Conservation (phyloP, 768 basidiomycete species). For the Psilocybe tampanensis region DNA sequence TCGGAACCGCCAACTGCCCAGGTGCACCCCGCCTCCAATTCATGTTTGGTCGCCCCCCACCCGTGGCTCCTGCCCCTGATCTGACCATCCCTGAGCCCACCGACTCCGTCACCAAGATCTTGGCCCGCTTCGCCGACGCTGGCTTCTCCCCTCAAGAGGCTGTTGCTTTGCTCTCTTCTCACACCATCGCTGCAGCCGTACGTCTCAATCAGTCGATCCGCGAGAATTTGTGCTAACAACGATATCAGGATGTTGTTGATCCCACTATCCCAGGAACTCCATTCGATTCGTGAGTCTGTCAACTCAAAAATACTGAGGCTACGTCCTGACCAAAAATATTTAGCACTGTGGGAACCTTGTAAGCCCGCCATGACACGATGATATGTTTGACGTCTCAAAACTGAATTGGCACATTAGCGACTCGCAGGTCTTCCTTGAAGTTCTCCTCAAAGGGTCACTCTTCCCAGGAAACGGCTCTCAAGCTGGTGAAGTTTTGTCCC, state of each 20-base stretch:
- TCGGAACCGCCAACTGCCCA: slow-evolving; percentile 35
- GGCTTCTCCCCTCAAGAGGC: slow-evolving; percentile 26
- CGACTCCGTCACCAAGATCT: slow-evolving; percentile 24
- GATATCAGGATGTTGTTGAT: slow-evolving; percentile 27
- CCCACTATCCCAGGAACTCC: slow-evolving; percentile 26
- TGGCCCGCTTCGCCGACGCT: slow-evolving; percentile 27
- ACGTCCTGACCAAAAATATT: neutral
- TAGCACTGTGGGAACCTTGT: slow-evolving; percentile 28
- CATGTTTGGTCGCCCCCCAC: slow-evolving; percentile 29
- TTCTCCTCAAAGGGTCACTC: slow-evolving; percentile 23
- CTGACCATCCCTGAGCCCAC: slow-evolving; percentile 23
- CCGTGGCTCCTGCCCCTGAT: slow-evolving; percentile 23
- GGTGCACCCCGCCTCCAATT: slow-evolving; percentile 35
- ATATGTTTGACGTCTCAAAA: neutral
- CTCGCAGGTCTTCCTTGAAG: slow-evolving; percentile 38
- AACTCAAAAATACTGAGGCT: neutral
- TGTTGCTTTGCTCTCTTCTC: slow-evolving; percentile 24
- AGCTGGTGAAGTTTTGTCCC: slow-evolving; percentile 33
- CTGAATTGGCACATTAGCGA: slow-evolving; percentile 15
- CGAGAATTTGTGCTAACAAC: neutral
- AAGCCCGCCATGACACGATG: neutral
- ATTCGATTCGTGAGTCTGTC: slow-evolving; percentile 29
- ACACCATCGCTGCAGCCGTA: slow-evolving; percentile 26
- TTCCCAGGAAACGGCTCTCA: slow-evolving; percentile 18
- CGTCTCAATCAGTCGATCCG: neutral